Evolutionary conservation across 2,329 filamentous ascomycete genomes (phyloP), one percentile per base, ranked within the genome.

Genomic region (Claviceps sorghi): DNA sequence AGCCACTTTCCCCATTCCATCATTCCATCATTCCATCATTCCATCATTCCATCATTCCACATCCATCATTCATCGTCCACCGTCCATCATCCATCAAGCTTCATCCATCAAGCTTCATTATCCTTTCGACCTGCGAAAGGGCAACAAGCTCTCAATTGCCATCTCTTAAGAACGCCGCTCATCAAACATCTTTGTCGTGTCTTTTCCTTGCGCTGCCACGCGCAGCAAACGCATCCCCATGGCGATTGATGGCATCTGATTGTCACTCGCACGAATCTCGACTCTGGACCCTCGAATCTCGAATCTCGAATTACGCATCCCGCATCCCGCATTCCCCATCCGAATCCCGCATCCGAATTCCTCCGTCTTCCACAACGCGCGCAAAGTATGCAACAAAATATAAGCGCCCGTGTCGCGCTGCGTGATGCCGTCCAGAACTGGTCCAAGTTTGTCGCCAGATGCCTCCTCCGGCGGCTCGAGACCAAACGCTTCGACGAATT

Each of bases 401-500:
- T 51, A 48, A 46, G 57, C 21, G 55, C 59, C n/a, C 53, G 55
- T 21, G 52, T 58, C 38, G 58, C 58, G 17, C 51, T 68, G 54
- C 60, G 57, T 26, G 58, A 56, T n/a, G 56, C 68, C 3, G 54
- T 67, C 30, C 56, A 59, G 30, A 69, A 74, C 56, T 79, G 80
- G 80, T 55, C 65, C 45, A 64, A 65, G 17, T 80, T 82, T 58
- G 64, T 82, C 43, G 60, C 67, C 38, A 69, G 65, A 53, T 78
- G 77, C 62, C 68, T 80, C 44, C 62, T 64, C 32, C 61, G 68
- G 45, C 77, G 80, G 34, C 72, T 82, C 52, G 74, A 77, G 43
- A 61, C 68, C 32, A 72, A 75, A 40, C 67, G 67, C 53, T 84
- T 84, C 63, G 71, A 74, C 43, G 64, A 68, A 26, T 79, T 71